Percentiles rank a stretch among this genome's conserved stretches.
Conservation (phyloP, 2,329 filamentous ascomycete genomes). For the Paecilomyces sp. region DNA sequence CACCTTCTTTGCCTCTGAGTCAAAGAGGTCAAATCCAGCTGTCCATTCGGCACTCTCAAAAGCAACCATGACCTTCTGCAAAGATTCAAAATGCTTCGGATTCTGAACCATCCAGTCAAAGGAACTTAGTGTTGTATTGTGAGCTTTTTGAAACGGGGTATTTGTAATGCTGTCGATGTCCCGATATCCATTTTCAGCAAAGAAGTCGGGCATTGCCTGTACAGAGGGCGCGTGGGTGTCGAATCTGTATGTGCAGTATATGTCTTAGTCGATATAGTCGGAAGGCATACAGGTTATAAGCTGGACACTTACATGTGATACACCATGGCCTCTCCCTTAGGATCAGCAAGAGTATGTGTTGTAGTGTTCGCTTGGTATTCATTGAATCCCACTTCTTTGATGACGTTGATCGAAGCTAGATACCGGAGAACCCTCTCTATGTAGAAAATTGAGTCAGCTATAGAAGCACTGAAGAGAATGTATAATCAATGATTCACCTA, state of each 20-base stretch:
- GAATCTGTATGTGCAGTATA: constrained; percentile 6
- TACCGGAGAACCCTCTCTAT: constrained; percentile 17
- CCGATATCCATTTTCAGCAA: constrained; percentile 20
- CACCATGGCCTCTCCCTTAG: constrained; percentile 6
- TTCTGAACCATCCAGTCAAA: constrained; percentile 22
- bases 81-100: constrained; percentile 14
- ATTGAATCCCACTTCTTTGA: constrained; percentile 9
- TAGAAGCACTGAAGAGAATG: neutral
- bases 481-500: constrained; percentile 5
- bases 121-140: constrained; percentile 17
- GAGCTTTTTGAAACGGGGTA: constrained; percentile 22
- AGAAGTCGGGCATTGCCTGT: constrained; percentile 18
- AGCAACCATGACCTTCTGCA: constrained; percentile 17
- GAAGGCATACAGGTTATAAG: neutral
- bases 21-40: constrained; percentile 11
- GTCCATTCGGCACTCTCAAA: constrained; percentile 15
- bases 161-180: constrained; percentile 16
- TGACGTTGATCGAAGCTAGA: constrained; percentile 11
- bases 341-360: constrained; percentile 11
- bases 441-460: neutral
- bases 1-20: constrained; percentile 7
- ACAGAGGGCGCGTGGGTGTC: constrained; percentile 9
- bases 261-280: constrained; percentile 8
- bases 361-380: constrained; percentile 12
- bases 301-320: constrained; percentile 8